Conservation (phyloP, 179 eudicot species). For the Beta corolliflora region DNA sequence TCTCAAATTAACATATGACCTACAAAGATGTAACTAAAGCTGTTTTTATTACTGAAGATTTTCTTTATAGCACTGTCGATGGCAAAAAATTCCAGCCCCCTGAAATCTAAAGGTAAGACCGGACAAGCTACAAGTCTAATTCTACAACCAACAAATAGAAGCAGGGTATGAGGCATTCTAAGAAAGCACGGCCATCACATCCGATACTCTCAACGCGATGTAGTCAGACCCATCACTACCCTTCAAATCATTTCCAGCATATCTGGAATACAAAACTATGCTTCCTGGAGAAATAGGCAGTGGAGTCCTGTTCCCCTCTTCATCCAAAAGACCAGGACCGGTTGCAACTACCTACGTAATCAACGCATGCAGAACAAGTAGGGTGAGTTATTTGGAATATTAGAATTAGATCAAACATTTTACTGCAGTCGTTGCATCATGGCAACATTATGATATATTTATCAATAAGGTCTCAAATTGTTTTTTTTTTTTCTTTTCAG, state of each 20-base stretch:
- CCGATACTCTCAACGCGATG: slow-evolving; percentile 70
- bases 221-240: slow-evolving; percentile 79
- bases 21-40: slow-evolving; percentile 1
- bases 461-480: background rate
- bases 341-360: slow-evolving; percentile 71
- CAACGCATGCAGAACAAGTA: background rate
- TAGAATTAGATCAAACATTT: background rate
- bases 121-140: slow-evolving; percentile 14
- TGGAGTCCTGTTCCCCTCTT: slow-evolving; percentile 68
- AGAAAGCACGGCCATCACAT: slow-evolving; percentile 91
- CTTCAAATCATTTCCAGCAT: slow-evolving; percentile 83
- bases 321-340: slow-evolving; percentile 76
- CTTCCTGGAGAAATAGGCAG: slow-evolving; percentile 63
- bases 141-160: slow-evolving; percentile 18
- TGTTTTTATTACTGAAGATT: background rate
- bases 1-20: background rate
- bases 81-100: background rate
- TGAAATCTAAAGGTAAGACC: slow-evolving; percentile 17
- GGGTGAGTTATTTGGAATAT: background rate
- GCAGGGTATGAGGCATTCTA: slow-evolving; percentile 31
- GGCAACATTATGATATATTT: background rate
- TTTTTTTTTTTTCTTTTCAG: background rate
- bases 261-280: slow-evolving; percentile 84
- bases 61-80: background rate
- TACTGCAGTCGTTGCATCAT: background rate